Base-by-base conservation (phyloP, 2,329 filamentous ascomycete species). In the Ceratocystis eucalypticola region DNA sequence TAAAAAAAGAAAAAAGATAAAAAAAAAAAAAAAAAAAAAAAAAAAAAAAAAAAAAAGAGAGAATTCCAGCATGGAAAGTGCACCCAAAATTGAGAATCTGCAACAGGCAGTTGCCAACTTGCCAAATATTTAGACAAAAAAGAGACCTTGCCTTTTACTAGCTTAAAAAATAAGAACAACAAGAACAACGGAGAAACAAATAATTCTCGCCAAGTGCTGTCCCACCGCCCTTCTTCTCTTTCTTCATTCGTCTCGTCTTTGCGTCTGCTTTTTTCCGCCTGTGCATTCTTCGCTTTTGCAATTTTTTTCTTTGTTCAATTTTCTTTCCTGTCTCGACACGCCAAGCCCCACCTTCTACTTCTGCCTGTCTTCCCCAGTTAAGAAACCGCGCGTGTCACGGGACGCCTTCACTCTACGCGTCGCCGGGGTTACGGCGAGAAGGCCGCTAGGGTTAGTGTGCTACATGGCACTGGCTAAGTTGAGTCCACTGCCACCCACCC, bases 331-430 rank as follows among this genome's bases (percentile, higher is more conserved):
- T 48, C 30, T 28, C 28, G 44, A 63, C 61, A 45, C 61, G 61
- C 37, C 61, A 30, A 46, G 44, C 61, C 41, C 59, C 59, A 62
- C 59, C 20, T 62, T 28, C n/a, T 17, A 10, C 45, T 61, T 22
- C 45, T n/a, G 8, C 20, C 48, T 50, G 46, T 15, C 30, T 7
- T 37, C 33, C 33, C 30, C 30, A 33, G n/a, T 48, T 48, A n/a
- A 17, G 20, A n/a, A n/a, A 22, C 20, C 5, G n/a, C 30, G 61
- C 44, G 25, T 63, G 22, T 63, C 61, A 63, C 61, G 22, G 44
- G 59, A 28, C 25, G n/a, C 15, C 33, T 62, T 62, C 59, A 62
- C 59, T 62, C 44, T 62, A 62, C 59, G 59, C 59, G 59, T 62
- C 44, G n/a, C 12, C 17, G 20, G 59, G 59, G 59, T 45, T 45